phyloP scores from a whole-genome alignment of 176 grass and related monocot genomes.

The Tillandsia leiboldiana region DNA sequence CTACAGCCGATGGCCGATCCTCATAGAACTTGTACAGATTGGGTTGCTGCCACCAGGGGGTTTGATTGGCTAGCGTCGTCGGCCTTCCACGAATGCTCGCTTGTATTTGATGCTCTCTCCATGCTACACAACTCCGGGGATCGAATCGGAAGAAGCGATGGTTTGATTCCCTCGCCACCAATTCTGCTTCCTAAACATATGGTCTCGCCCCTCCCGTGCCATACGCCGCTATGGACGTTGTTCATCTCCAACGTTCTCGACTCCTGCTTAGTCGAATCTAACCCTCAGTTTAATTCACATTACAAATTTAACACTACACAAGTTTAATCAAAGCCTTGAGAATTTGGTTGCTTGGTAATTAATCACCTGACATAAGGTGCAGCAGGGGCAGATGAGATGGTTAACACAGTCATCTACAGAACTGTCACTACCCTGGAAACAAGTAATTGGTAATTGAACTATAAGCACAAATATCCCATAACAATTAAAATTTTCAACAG shows the following conservation, averaged over 20 bases:
- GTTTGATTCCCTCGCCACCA: conserved; percentile 45
- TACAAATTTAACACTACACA: no score
- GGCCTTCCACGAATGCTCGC: conserved; percentile 28
- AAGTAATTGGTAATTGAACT: conserved; percentile 13
- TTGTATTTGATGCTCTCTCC: conserved; percentile 41
- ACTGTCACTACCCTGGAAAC: conserved; percentile 67
- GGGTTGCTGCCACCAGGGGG: conserved; percentile 30
- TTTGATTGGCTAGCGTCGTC: conserved; percentile 4
- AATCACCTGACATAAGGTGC: conserved; percentile 81
- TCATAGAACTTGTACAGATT: conserved; percentile 23
- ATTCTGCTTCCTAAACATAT: conserved; percentile 58
- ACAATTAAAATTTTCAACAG: not conserved
- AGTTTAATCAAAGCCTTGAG: not conserved
- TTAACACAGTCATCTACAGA: conserved; percentile 79
- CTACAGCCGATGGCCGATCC: not conserved
- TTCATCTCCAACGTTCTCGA: conserved; percentile 95
- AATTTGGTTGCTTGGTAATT: conserved; percentile 14
- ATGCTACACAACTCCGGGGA: conserved; percentile 72
- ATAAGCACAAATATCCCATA: conserved; percentile 6
- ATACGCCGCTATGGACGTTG: conserved; percentile 85
- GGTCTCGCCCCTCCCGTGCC: conserved; percentile 90
- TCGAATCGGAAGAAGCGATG: conserved; percentile 46
- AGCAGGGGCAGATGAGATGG: conserved; percentile 88
- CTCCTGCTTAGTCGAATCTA: conserved; percentile 50
- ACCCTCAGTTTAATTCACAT: not conserved